Evolutionary conservation across 352 stramenopile genomes (phyloP).

Genomic region (Pythium apleroticum): DNA sequence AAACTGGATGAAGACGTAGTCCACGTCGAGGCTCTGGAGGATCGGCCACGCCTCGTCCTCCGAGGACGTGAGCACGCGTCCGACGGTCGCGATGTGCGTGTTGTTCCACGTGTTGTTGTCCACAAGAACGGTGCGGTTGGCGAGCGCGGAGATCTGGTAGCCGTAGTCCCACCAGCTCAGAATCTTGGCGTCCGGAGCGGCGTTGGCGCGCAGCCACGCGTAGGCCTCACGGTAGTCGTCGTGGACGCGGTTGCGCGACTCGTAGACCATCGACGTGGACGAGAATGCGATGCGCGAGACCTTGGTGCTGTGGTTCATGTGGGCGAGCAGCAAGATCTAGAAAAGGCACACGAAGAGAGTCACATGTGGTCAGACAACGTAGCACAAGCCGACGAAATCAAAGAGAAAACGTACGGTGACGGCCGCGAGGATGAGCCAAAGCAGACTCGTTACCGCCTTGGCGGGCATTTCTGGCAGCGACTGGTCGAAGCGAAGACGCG

Average conservation of each 20-base stretch:
- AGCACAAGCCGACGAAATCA: background rate
- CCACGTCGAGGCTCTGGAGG: slow-evolving; percentile 68
- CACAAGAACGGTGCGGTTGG: slow-evolving; percentile 86
- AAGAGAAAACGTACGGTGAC: slow-evolving; percentile 39
- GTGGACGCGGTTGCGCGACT: slow-evolving; percentile 55
- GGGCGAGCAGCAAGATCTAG: slow-evolving; percentile 67
- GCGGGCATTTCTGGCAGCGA: slow-evolving; percentile 2
- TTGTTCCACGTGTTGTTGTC: slow-evolving; percentile 99
- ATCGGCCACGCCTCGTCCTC: slow-evolving; percentile 76
- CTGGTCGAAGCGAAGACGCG: background rate
- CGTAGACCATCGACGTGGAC: slow-evolving; percentile 74
- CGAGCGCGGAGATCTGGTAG: slow-evolving; percentile 80
- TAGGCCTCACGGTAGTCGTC: slow-evolving; percentile 87
- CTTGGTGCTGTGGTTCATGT: slow-evolving; percentile 57
- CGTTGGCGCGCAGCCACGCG: slow-evolving; percentile 78
- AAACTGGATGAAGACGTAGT: slow-evolving; percentile 83
- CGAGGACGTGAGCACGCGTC: slow-evolving; percentile 67
- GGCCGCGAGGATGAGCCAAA: slow-evolving; percentile 51
- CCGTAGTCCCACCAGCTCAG: slow-evolving; percentile 89
- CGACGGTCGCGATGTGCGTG: slow-evolving; percentile 95
- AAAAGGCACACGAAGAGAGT: slow-evolving; percentile 15
- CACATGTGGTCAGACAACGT: background rate
- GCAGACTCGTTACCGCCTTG: slow-evolving; percentile 9
- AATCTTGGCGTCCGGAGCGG: slow-evolving; percentile 60
- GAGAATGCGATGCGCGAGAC: slow-evolving; percentile 78